phyloP scores from a whole-genome alignment of 345 rosid species.

The Populus nigra region DNA sequence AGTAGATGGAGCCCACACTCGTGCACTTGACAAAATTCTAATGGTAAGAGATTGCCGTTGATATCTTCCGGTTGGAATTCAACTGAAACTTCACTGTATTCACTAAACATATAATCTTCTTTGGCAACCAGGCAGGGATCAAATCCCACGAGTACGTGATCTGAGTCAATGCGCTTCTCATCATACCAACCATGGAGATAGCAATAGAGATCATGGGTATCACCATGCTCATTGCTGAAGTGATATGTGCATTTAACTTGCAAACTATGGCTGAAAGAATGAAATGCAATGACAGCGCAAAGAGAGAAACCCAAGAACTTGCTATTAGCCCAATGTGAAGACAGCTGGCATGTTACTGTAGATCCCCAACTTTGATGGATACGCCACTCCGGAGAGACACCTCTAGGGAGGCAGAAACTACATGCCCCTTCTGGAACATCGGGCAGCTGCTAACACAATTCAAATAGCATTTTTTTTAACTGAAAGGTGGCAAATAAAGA shows the following conservation, averaged over 20 bases:
- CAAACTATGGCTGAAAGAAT: background rate
- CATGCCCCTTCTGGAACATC: background rate
- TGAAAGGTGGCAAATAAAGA: too few species aligned
- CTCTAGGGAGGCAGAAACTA: background rate
- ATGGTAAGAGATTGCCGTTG: too few species aligned
- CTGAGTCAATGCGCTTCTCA: background rate
- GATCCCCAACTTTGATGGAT: background rate
- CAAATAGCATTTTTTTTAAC: background rate
- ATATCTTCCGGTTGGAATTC: too few species aligned
- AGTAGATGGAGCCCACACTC: too few species aligned
- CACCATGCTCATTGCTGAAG: background rate
- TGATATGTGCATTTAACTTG: background rate
- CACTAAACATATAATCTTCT: too few species aligned
- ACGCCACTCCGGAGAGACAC: background rate
- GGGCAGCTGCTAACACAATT: background rate
- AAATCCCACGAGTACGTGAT: background rate
- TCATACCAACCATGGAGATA: background rate
- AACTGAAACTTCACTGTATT: too few species aligned
- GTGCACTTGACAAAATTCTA: too few species aligned
- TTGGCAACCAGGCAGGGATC: too few species aligned
- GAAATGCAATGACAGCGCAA: background rate
- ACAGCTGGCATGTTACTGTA: background rate
- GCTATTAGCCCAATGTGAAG: background rate
- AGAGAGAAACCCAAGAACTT: background rate
- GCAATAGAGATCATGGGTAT: background rate